Evolutionary conservation across 2,329 filamentous ascomycete genomes (phyloP).

Genomic region (Colletotrichum paranaense): DNA sequence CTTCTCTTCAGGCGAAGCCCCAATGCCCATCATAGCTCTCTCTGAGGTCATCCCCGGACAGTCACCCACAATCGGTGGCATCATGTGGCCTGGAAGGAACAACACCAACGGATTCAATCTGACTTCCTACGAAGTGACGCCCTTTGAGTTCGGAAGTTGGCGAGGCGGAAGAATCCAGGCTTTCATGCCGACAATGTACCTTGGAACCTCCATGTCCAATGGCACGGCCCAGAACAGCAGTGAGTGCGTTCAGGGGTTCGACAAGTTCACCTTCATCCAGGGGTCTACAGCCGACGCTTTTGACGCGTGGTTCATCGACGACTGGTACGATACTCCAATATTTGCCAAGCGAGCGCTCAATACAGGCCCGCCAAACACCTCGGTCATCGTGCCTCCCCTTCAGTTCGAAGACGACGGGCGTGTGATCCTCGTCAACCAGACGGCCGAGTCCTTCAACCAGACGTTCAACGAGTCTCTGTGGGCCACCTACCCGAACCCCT

Average conservation of each 20-base stretch:
- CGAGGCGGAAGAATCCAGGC: conserved; percentile 42
- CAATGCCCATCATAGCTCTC: conserved; percentile 43
- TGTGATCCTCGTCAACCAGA: conserved; percentile 40
- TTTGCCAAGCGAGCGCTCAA: conserved; percentile 40
- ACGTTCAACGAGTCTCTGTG: conserved; percentile 46
- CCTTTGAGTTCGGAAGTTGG: conserved; percentile 48
- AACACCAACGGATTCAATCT: conserved; percentile 42
- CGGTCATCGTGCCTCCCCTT: conserved; percentile 34
- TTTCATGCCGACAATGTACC: conserved; percentile 42
- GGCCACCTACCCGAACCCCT: conserved; percentile 46
- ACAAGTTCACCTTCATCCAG: conserved; percentile 45
- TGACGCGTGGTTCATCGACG: conserved; percentile 41
- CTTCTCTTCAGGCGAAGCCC: conserved; percentile 39
- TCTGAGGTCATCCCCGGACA: conserved; percentile 43
- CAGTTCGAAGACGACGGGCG: conserved; percentile 34
- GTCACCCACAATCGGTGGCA: conserved; percentile 41
- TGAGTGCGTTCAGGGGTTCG: conserved; percentile 44
- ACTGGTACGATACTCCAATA: conserved; percentile 40
- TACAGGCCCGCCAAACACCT: conserved; percentile 25
- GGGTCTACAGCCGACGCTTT: conserved; percentile 44
- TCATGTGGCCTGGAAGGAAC: conserved; percentile 43
- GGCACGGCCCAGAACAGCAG: conserved; percentile 41
- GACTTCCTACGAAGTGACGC: conserved; percentile 46
- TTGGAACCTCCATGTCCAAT: conserved; percentile 43
- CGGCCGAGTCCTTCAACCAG: conserved; percentile 40